Evolutionary conservation across 1,284 basidiomycete genomes (phyloP), one percentile per base, ranked within the genome.

Genomic region (Ceratorhiza oryzae-sativae): DNA sequence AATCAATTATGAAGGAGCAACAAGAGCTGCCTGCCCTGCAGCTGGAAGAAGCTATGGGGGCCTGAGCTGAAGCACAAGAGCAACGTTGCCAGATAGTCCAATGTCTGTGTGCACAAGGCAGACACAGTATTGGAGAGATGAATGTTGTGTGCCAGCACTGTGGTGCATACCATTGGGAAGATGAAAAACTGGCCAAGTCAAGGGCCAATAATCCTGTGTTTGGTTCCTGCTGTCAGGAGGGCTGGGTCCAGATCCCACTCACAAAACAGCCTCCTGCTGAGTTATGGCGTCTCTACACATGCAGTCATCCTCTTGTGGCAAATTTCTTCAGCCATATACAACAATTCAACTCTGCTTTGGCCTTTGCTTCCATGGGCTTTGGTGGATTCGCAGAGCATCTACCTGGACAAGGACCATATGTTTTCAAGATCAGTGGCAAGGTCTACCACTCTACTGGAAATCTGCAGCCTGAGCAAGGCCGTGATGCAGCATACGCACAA

Each of bases 371-470:
- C 1, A 30, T 71, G 25, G 70, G 70, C 3, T 9, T 23, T 46
- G 51, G 56, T 4, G 32, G 30, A 4, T 27, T 56, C 15, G 18
- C 27, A 9, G 55, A 56, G 10, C 51, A 4, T 8, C 55, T 27
- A 56, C 27, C 55, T 49, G 78, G 80, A 0, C 4, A 73, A 65
- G 81, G 80, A 0, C 78, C 79, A 0, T 77, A 77, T 6, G 75
- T 80, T 0, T 85, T 84, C 73, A 59, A 72, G 0, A 80, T 85
- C 27, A 78, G 77, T 72, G 83, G 83, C 0, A 76, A 81, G 48
- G 78, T 85, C 0, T 75, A 77, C 63, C 83, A 85, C 76, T 62
- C 68, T 0, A 73, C 78, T 59, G 82, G 82, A 0, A 48, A 80
- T 30, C 76, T 84, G 1, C 32, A 76, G 0, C 55, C 27, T 13